Percentiles rank a stretch among this genome's conserved stretches.
Conservation (phyloP, 345 rosid genomes). For the Rhodomyrtus tomentosa region DNA sequence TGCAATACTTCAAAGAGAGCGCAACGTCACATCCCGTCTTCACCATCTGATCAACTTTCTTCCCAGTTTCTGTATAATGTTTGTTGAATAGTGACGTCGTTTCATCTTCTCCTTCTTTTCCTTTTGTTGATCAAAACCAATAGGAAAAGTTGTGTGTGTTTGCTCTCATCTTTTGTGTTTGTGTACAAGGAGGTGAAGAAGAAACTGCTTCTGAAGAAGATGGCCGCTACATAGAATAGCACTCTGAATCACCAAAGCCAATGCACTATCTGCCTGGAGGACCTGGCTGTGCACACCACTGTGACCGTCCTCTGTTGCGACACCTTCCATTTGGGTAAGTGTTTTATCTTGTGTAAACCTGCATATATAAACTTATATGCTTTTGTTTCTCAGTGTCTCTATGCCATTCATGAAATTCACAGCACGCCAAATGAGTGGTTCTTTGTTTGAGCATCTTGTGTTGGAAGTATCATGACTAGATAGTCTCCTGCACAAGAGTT, state of each 20-base stretch:
- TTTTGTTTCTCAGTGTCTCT: not conserved
- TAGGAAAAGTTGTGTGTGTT: not conserved
- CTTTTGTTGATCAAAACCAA: not conserved
- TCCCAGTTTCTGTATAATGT: not conserved
- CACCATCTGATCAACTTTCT: not conserved
- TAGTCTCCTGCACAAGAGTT: not conserved
- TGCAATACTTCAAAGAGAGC: too few species aligned
- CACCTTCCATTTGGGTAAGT: not conserved
- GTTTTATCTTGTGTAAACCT: not conserved
- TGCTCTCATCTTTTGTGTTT: not conserved
- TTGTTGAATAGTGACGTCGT: not conserved
- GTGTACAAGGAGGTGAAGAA: not conserved
- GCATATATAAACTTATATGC: not conserved
- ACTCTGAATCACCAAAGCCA: not conserved
- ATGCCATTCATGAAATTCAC: not conserved
- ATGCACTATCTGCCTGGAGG: not conserved
- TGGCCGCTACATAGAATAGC: not conserved
- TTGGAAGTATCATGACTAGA: not conserved
- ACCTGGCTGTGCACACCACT: not conserved
- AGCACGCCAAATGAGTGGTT: not conserved
- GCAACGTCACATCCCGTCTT: not conserved
- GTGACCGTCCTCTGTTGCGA: not conserved
- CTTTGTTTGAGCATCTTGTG: not conserved
- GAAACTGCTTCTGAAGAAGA: not conserved
- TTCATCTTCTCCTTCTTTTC: too few species aligned